Percentiles rank a stretch among this genome's conserved stretches.
Evolutionary conservation across 1,139 yeast genomes (phyloP).

Genomic region (Zygoascus sp.): DNA sequence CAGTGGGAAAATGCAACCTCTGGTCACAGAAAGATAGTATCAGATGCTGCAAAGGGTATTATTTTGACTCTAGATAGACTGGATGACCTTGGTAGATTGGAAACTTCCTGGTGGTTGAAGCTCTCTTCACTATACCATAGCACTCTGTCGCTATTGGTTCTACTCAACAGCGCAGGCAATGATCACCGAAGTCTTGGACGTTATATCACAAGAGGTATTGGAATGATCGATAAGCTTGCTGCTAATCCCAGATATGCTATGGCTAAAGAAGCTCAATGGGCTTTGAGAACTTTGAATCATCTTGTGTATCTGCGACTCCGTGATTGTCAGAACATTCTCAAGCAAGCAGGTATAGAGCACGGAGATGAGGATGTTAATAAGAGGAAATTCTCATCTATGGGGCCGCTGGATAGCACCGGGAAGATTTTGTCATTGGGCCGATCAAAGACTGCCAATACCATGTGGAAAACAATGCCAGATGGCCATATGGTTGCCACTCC

Average conservation of each 20-base stretch:
- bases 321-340: slow-evolving; percentile 40
- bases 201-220: slow-evolving; percentile 28
- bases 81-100: slow-evolving; percentile 21
- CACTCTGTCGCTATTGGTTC: slow-evolving; percentile 44
- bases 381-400: slow-evolving; percentile 40
- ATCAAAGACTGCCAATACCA: background rate
- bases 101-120: slow-evolving; percentile 53
- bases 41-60: slow-evolving; percentile 24
- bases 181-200: slow-evolving; percentile 23
- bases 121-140: slow-evolving; percentile 46
- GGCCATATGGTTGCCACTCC: background rate
- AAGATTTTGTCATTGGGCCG: background rate
- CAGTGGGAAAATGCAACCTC: slow-evolving; percentile 16
- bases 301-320: slow-evolving; percentile 46
- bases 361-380: slow-evolving; percentile 54
- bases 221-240: slow-evolving; percentile 37
- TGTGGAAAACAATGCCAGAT: slow-evolving; percentile 1
- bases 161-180: slow-evolving; percentile 42
- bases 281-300: slow-evolving; percentile 52
- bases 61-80: slow-evolving; percentile 37
- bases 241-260: slow-evolving; percentile 48
- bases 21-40: slow-evolving; percentile 16
- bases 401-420: slow-evolving; percentile 12
- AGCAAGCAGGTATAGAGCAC: slow-evolving; percentile 49
- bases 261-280: slow-evolving; percentile 65